Percentiles rank a stretch among this genome's conserved stretches.
phyloP scores from a whole-genome alignment of 192 early-diverging fungal species.

The Linnemannia exigua region DNA sequence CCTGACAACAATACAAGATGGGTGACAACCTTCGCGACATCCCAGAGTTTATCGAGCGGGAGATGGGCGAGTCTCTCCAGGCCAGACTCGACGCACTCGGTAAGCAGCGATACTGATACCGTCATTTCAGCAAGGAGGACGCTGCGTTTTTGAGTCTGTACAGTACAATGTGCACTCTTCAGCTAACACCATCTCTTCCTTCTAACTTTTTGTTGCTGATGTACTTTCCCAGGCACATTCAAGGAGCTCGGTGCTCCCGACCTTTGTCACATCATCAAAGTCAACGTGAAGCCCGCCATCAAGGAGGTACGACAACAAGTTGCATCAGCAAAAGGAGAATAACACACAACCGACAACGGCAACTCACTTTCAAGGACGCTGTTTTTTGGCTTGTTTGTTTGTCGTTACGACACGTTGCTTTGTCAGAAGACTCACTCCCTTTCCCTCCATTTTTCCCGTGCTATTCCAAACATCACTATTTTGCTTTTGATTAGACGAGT shows the following conservation, averaged over 20 bases:
- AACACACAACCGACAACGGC: neutral
- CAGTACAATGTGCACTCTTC: no score
- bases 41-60: conserved; percentile 97
- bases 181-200: conserved; percentile 9
- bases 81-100: conserved; percentile 93
- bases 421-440: neutral
- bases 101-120: conserved; percentile 60
- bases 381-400: neutral
- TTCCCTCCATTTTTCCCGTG: neutral
- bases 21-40: conserved; percentile 84
- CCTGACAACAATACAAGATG: conserved; percentile 11
- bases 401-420: neutral
- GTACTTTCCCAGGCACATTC: conserved; percentile 71
- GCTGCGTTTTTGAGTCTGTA: no score
- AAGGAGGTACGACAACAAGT: conserved; percentile 76
- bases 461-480: neutral
- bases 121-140: no score
- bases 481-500: conserved; percentile 74
- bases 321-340: neutral
- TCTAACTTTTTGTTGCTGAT: neutral
- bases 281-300: conserved; percentile 82
- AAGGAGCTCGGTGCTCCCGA: conserved; percentile 98
- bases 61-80: conserved; percentile 88
- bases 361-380: neutral
- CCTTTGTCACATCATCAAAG: conserved; percentile 96